These are phyloP conservation scores for Digitaria exilis DNA, from an alignment of 202 grass and related monocot species.

Conservation along the genomic window DNA sequence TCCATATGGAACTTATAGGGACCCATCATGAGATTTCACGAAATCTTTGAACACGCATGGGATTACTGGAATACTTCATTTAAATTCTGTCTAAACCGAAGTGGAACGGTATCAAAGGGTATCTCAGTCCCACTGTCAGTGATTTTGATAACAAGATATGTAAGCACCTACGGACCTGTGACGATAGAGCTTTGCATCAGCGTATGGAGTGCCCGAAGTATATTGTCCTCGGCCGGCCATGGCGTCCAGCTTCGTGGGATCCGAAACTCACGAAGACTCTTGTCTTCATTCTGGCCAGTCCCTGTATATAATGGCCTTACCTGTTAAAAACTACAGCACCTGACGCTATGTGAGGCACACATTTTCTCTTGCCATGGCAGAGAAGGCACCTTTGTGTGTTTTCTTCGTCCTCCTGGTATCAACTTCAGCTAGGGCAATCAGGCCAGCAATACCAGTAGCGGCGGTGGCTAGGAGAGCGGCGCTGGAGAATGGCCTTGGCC, in stretches of 20 bases:
- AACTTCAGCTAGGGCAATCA: background rate
- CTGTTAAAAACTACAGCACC: background rate
- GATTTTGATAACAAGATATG: background rate
- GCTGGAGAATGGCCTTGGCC: conserved; percentile 60
- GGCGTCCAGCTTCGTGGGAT: background rate
- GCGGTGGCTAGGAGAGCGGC: conserved; percentile 4
- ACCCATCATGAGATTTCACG: background rate
- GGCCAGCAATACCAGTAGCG: background rate
- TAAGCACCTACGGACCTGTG: background rate
- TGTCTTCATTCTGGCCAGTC: background rate
- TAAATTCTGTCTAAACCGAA: background rate
- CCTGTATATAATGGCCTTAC: background rate
- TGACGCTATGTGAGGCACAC: background rate
- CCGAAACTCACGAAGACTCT: background rate
- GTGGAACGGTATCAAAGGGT: background rate
- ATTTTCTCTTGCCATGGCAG: background rate
- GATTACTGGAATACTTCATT: background rate
- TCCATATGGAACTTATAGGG: background rate
- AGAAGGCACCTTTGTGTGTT: background rate
- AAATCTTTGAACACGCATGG: background rate
- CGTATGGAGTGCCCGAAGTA: background rate
- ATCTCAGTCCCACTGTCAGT: background rate
- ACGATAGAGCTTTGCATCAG: background rate
- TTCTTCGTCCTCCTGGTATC: background rate
- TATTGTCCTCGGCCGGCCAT: background rate